Base-by-base conservation (phyloP, 2,329 filamentous ascomycete species). In the Fusarium liriodendri region DNA sequence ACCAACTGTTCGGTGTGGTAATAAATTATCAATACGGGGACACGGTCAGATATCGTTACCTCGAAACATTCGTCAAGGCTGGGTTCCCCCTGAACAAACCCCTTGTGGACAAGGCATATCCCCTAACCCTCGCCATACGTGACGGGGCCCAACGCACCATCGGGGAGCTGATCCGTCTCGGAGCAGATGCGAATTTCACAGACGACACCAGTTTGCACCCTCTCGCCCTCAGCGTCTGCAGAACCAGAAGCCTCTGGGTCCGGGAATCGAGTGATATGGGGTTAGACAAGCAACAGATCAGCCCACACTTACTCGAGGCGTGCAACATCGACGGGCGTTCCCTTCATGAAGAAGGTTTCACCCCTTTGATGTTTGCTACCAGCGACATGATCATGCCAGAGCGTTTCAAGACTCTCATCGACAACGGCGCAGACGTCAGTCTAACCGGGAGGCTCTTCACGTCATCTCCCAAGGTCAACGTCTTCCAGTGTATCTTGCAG, bases 331-430 rank as follows among this genome's bases (percentile, higher is more conserved):
- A 71, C 8, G 33, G 33, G 1, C 52, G 27, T 5, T 71, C 69
- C 20, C 35, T 64, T 16, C 20, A 32, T 6, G n/a, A 38, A 7
- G 10, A 35, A 3, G 66, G 66, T 2, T 63, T 69, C 16, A 57
- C 62, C 2, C 59, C 66, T 16, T 55, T 71, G 42, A 69, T 71
- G 62, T 62, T 71, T 42, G 54, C 69, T 4, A n/a, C 62, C 2
- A 20, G 62, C 37, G 69, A 71, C 42, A n/a, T 8, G 10, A 25
- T 71, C 14, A 6, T 22, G 2, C 6, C 18, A 16, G 11, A 32
- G 6, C 32, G 16, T 8, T 66, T 66, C 27, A 14, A 50, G 13
- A n/a, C 10, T 9, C 29, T 71, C 8, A 14, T 69, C 9, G 14
- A 25, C 2, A 6, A 38, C 16, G 59, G 62, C 5, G 54, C 62